Conservation (phyloP, 371 early-diverging fungal species). For the Actinomortierella wolfii region DNA sequence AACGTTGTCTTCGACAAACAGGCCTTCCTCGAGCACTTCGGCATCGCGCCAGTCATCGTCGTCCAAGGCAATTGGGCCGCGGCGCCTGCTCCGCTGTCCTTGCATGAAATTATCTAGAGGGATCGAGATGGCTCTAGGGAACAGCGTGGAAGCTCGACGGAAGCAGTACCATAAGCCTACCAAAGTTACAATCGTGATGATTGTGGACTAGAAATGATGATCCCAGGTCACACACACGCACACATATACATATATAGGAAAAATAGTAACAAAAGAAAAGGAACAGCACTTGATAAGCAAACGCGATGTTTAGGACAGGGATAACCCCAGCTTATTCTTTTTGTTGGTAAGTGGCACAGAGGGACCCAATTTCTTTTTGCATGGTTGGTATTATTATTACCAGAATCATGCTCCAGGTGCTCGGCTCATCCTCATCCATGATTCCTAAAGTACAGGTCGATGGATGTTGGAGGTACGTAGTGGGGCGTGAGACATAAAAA, state of each 20-base stretch:
- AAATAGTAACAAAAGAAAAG: neutral
- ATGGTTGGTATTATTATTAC: too few species aligned
- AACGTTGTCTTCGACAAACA: neutral
- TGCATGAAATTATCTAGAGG: slow-evolving; percentile 24
- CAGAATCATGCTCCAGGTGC: too few species aligned
- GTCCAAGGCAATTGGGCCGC: slow-evolving; percentile 38
- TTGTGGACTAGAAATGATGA: slow-evolving; percentile 14
- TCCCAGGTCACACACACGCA: neutral
- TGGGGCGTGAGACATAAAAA: too few species aligned
- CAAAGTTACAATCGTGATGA: slow-evolving; percentile 24
- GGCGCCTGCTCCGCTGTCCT: slow-evolving; percentile 8
- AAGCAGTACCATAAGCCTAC: slow-evolving; percentile 34
- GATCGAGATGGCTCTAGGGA: slow-evolving; percentile 33
- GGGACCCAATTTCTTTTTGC: too few species aligned
- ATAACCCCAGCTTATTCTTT: slow-evolving; percentile 1
- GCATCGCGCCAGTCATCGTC: slow-evolving; percentile 26
- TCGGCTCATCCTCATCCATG: too few species aligned
- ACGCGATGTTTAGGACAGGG: slow-evolving; percentile 17
- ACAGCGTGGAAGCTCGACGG: slow-evolving; percentile 28
- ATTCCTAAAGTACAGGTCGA: too few species aligned
- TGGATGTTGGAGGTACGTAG: too few species aligned
- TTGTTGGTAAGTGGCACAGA: neutral
- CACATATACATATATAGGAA: neutral
- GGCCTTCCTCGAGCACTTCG: neutral
- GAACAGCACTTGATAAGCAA: slow-evolving; percentile 24